These are phyloP conservation scores for Lasiosphaeris hirsuta DNA, from an alignment of 495 filamentous ascomycete species.

Conservation along the genomic window DNA sequence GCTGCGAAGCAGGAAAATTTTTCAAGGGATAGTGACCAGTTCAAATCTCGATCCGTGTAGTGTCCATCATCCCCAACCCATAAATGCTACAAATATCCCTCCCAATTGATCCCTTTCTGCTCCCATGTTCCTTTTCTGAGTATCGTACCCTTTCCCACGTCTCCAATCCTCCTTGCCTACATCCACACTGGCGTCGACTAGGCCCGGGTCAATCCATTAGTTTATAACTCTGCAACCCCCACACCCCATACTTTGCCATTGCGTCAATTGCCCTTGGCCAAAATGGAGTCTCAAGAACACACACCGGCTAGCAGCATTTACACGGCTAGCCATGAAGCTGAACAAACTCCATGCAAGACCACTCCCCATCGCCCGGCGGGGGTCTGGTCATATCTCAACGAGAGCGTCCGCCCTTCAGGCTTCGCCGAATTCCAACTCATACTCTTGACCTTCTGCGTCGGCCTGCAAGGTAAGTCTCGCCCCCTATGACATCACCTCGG, in stretches of 20 bases:
- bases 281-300: background rate
- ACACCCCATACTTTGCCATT: background rate
- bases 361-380: slow-evolving; percentile 12
- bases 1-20: background rate
- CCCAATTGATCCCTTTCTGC: background rate
- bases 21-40: background rate
- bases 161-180: background rate
- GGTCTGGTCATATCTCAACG: slow-evolving; percentile 36
- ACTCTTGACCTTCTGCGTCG: slow-evolving; percentile 43
- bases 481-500: background rate
- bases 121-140: background rate
- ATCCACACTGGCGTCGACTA: background rate
- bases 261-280: background rate
- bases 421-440: slow-evolving; percentile 43
- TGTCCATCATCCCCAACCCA: background rate
- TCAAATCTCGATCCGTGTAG: background rate
- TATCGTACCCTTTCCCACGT: background rate
- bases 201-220: background rate
- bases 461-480: slow-evolving; percentile 30
- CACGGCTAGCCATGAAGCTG: background rate
- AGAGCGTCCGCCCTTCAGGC: slow-evolving; percentile 30
- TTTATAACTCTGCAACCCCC: background rate
- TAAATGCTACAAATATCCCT: background rate
- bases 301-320: background rate
- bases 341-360: background rate